Conservation (phyloP, 129 eudicot genomes). For the Helichrysum umbraculigerum region DNA sequence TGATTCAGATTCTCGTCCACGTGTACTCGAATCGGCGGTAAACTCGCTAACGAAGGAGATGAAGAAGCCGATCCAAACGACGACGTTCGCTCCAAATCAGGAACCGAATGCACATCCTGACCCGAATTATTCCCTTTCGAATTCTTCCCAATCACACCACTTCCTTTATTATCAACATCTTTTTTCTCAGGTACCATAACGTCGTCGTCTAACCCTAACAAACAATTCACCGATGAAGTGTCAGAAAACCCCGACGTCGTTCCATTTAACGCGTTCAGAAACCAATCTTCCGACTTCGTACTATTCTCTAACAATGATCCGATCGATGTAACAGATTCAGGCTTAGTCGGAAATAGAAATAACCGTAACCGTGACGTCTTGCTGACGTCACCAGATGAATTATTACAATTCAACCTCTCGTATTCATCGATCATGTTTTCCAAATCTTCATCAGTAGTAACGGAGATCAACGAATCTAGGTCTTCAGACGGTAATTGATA, state of each 20-base stretch:
- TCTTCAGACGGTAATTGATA: conserved; percentile 68
- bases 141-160: conserved; percentile 14
- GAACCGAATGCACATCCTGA: conserved; percentile 50
- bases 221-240: conserved; percentile 56
- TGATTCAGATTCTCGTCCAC: conserved; percentile 44
- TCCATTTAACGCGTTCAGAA: conserved; percentile 68
- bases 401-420: conserved; percentile 37
- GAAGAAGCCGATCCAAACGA: conserved; percentile 73
- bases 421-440: conserved; percentile 81
- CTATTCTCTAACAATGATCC: conserved; percentile 52
- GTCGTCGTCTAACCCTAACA: conserved; percentile 61
- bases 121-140: conserved; percentile 21
- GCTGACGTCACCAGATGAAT: conserved; percentile 16
- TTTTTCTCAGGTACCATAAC: conserved; percentile 31
- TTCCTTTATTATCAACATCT: conserved; percentile 28
- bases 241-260: conserved; percentile 67
- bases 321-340: conserved; percentile 46
- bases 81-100: conserved; percentile 61
- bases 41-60: conserved; percentile 66
- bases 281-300: conserved; percentile 80
- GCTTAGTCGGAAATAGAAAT: conserved; percentile 54
- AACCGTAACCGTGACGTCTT: conserved; percentile 47
- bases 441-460: conserved; percentile 55
- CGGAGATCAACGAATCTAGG: conserved; percentile 59
- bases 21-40: conserved; percentile 69